A percentile compares a stretch with the other conserved stretches of the same genome.
These are phyloP conservation scores for Nothophytophthora sp. DNA, from an alignment of 352 stramenopile genomes.

Conservation along the genomic window DNA sequence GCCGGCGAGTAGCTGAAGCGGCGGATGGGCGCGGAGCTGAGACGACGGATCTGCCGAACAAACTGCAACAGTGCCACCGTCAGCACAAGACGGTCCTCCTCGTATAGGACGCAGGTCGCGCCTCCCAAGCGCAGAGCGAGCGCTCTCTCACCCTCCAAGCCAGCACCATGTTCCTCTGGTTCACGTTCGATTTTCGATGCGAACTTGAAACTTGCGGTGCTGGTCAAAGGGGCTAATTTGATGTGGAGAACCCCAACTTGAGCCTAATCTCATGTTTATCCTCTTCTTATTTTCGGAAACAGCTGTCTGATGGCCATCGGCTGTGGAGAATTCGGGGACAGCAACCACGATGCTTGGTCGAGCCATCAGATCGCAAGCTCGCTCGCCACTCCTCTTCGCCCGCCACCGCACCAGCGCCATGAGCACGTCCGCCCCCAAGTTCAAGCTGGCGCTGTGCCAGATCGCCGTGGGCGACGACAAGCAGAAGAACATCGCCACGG, in stretches of 20 bases:
- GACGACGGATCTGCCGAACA: slow-evolving; percentile 30
- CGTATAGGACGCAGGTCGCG: neutral
- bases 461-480: slow-evolving; percentile 92
- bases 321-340: slow-evolving; percentile 16
- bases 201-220: neutral
- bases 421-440: slow-evolving; percentile 50
- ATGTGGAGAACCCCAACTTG: too few species aligned
- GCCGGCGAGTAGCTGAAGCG: slow-evolving; percentile 74
- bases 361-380: slow-evolving; percentile 31
- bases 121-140: neutral
- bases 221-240: neutral
- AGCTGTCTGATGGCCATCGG: too few species aligned
- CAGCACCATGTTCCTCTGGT: slow-evolving; percentile 12
- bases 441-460: slow-evolving; percentile 96
- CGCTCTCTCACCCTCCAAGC: slow-evolving; percentile 12
- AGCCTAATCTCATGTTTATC: too few species aligned
- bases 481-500: slow-evolving; percentile 81
- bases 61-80: slow-evolving; percentile 14
- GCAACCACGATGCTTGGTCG: slow-evolving; percentile 20
- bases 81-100: neutral
- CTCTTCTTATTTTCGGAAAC: too few species aligned
- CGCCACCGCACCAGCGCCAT: slow-evolving; percentile 30
- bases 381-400: slow-evolving; percentile 13
- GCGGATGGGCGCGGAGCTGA: slow-evolving; percentile 41
- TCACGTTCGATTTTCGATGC: neutral